phyloP scores from a whole-genome alignment of 2,329 filamentous ascomycete species.

The Fusarium coicis region DNA sequence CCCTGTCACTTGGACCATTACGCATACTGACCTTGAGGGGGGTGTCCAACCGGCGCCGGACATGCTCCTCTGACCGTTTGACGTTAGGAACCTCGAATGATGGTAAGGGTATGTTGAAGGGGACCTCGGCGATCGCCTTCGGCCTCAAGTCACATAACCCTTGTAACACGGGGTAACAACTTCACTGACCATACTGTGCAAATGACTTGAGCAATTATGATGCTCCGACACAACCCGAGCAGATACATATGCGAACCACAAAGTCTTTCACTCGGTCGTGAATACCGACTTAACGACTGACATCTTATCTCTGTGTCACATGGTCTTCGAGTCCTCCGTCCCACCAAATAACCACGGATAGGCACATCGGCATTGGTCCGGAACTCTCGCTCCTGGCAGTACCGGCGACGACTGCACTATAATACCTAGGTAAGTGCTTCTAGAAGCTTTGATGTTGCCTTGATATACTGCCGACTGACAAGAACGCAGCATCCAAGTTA shows the following conservation, averaged over 20 bases:
- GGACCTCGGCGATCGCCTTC: accelerated
- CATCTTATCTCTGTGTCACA: accelerated
- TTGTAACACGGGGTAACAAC: no score
- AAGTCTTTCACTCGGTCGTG: accelerated
- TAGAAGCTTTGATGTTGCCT: background rate
- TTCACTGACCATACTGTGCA: no score
- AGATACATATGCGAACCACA: accelerated
- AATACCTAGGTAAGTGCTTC: no score
- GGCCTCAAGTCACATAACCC: no score
- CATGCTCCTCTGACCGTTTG: background rate
- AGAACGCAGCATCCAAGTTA: background rate
- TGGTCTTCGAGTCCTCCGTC: accelerated
- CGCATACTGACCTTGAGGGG: no score
- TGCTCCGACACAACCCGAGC: no score
- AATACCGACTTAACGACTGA: background rate
- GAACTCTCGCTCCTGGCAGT: accelerated
- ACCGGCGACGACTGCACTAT: no score
- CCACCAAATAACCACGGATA: background rate
- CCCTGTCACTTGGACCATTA: background rate
- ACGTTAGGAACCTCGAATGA: accelerated
- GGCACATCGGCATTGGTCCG: background rate
- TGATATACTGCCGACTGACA: background rate
- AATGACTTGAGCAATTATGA: no score
- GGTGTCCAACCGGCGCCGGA: no score
- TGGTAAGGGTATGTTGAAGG: accelerated